Conservation (phyloP, 371 early-diverging fungal genomes). For the Mucor mucedo region DNA sequence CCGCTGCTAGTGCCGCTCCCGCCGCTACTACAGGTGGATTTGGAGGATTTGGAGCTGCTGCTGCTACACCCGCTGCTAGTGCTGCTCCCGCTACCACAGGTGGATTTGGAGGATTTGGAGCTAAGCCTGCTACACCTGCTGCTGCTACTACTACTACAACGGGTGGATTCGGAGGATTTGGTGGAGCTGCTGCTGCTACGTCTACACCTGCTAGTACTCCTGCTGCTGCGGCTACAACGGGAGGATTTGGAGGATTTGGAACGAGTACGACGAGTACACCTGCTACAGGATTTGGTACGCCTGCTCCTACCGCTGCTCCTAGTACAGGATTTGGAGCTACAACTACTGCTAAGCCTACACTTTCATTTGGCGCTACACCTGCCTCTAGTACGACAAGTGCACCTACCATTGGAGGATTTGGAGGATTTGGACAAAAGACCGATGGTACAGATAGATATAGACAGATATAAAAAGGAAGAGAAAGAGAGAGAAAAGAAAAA, state of each 20-base stretch:
- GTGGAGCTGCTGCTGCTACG: conserved; percentile 5
- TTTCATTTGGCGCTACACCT: conserved; percentile 29
- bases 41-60: conserved; percentile 12
- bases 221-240: conserved; percentile 11
- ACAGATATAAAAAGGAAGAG: neutral
- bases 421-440: conserved; percentile 25
- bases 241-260: conserved; percentile 39
- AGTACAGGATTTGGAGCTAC: conserved; percentile 20
- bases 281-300: conserved; percentile 22
- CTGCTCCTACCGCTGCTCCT: conserved; percentile 12
- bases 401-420: conserved; percentile 21
- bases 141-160: conserved; percentile 9
- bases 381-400: conserved; percentile 12
- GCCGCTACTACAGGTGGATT: conserved; percentile 14
- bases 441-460: conserved; percentile 6
- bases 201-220: conserved; percentile 10
- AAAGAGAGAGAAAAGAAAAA: neutral
- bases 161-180: conserved; percentile 16
- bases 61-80: conserved; percentile 6
- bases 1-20: conserved; percentile 8
- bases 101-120: conserved; percentile 11
- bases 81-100: conserved; percentile 21
- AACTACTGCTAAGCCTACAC: conserved; percentile 36
- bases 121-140: conserved; percentile 6
- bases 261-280: conserved; percentile 19